Conservation (phyloP, 2,329 filamentous ascomycete species). For the Ophiocordyceps sinensis region DNA sequence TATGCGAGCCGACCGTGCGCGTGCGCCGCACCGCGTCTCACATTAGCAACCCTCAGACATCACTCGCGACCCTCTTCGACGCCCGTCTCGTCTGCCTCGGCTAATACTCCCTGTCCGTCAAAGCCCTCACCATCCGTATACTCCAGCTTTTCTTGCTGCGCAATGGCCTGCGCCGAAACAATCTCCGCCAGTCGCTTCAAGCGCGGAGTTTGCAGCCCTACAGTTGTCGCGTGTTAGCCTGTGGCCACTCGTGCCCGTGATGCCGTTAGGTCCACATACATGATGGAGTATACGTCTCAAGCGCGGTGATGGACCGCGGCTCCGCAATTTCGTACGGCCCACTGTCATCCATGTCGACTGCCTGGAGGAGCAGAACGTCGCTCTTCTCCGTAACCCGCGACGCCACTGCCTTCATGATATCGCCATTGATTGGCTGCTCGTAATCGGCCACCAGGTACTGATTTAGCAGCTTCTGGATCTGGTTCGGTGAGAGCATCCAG, state of each 20-base stretch:
- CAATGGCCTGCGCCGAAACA: constrained; percentile 88
- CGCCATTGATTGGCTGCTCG: constrained; percentile 97
- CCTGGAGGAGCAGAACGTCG: constrained; percentile 81
- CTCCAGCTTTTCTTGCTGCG: constrained; percentile 80
- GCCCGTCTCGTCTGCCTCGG: constrained; percentile 34
- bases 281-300: constrained; percentile 96
- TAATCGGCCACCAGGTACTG: constrained; percentile 98
- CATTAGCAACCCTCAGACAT: too few species aligned
- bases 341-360: constrained; percentile 98
- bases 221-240: not conserved
- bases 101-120: constrained; percentile 34
- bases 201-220: constrained; percentile 89
- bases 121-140: constrained; percentile 29
- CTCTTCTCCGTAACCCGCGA: constrained; percentile 97
- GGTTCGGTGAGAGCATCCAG: constrained; percentile 98
- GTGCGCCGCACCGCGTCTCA: too few species aligned
- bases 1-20: too few species aligned
- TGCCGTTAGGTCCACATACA: constrained; percentile 43
- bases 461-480: constrained; percentile 97
- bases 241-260: not conserved
- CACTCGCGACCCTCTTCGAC: too few species aligned
- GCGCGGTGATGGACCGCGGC: constrained; percentile 82
- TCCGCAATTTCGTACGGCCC: constrained; percentile 98
- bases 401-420: constrained; percentile 99
- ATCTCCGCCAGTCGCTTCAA: constrained; percentile 97